phyloP scores from a whole-genome alignment of 306 rosid species.

The Rosa persica region DNA sequence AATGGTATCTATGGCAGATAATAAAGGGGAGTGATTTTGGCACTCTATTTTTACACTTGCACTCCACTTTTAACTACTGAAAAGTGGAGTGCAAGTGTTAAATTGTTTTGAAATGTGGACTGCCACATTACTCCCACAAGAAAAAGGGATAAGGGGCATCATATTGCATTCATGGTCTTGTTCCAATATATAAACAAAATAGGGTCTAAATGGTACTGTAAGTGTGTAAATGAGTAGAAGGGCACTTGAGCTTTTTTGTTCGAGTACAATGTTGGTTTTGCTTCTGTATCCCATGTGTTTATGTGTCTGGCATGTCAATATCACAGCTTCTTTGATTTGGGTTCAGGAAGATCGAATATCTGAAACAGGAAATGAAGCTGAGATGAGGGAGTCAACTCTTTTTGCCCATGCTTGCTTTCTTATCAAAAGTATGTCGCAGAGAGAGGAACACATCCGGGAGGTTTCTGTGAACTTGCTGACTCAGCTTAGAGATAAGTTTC shows the following conservation, averaged over 20 bases:
- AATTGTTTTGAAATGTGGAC: background rate
- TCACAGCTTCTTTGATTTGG: conserved; percentile 37
- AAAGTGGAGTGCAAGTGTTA: background rate
- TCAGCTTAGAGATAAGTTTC: conserved; percentile 88
- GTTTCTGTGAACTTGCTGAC: conserved; percentile 78
- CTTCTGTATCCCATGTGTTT: background rate
- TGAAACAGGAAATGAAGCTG: conserved; percentile 86
- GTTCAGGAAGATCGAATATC: conserved; percentile 88
- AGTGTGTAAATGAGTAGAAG: background rate
- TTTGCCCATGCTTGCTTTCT: conserved; percentile 81
- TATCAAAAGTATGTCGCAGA: conserved; percentile 73
- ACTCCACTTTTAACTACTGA: background rate
- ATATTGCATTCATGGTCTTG: background rate
- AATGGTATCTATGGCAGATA: background rate
- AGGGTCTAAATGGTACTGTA: background rate
- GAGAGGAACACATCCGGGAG: conserved; percentile 92
- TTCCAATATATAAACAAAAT: background rate
- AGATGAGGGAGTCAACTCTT: conserved; percentile 72
- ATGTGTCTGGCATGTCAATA: background rate
- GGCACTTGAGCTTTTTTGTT: background rate
- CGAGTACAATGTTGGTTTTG: background rate
- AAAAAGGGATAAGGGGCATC: background rate
- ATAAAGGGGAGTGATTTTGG: background rate
- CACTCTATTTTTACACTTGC: background rate
- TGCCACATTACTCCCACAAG: background rate